Evolutionary conservation across 345 rosid genomes (phyloP), one percentile per base, ranked within the genome.

Genomic region (Euphorbia lathyris): DNA sequence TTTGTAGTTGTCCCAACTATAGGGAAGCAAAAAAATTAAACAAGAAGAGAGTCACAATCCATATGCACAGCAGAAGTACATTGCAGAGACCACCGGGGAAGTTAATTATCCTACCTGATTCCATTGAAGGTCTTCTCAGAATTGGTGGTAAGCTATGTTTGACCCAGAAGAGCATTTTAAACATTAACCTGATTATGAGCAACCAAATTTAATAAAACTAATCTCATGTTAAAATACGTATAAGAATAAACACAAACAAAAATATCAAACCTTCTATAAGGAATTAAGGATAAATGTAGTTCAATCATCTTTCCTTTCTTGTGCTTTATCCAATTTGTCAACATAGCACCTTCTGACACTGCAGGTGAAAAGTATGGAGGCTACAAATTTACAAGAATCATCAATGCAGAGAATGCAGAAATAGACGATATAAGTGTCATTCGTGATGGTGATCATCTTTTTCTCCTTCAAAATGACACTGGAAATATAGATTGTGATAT

Each of bases 361-460:
- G 88, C 90, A 94, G 94, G 99, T 76, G 87, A 90, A 71, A 94
- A 86, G 85, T 88, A 82, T 72, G 90, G 88, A 81, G 84, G 84
- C 69, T 63, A 75, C 83, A 80, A n/a, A 59, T 87, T 85, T 75
- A 79, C 75, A 30, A 82, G 77, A 78, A 82, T 91, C 52, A 55
- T 80, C 52, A 85, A 81, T 78, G 87, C 76, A 3, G 92, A 88
- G 71, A 90, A 85, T 20, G 89, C 97, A 65, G 97, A 87, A 79
- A 85, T 95, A 76, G 93, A 90, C 74, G 96, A 90, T 74, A 73
- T 84, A 74, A 17, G 72, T 75, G 96, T 92, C 70, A 83, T 95
- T 82, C 84, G 97, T 71, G 99, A 95, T 68, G 96, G 95, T 71
- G 99, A 95, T 83, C 88, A 90, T 78, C 88, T 95, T 83, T 88